These are phyloP conservation scores for Suillus plorans DNA, from an alignment of 768 basidiomycete genomes.

Conservation along the genomic window DNA sequence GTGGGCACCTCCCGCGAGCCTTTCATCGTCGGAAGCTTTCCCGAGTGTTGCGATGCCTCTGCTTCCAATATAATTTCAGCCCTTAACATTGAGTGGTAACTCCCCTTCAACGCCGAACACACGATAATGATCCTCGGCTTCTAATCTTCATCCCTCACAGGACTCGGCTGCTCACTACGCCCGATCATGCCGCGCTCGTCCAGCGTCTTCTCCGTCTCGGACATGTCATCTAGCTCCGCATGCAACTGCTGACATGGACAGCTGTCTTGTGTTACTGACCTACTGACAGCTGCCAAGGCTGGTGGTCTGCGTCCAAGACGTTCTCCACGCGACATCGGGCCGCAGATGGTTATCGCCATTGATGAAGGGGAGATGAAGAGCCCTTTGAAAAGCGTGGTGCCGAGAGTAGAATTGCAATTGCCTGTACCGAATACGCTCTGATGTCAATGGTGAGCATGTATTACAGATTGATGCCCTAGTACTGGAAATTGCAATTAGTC, in stretches of 20 bases:
- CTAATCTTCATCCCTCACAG: conserved; percentile 3
- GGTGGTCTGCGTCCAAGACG: conserved; percentile 80
- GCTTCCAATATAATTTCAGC: conserved; percentile 28
- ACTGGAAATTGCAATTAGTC: neutral
- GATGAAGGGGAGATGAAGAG: conserved; percentile 70
- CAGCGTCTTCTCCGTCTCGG: conserved; percentile 7
- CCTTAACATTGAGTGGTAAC: conserved; percentile 81
- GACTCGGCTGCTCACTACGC: conserved; percentile 12
- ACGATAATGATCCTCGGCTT: conserved; percentile 67
- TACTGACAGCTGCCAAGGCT: conserved; percentile 69
- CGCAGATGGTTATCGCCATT: conserved; percentile 89
- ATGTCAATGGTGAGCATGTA: neutral
- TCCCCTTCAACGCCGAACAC: conserved; percentile 80
- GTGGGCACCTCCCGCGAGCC: conserved; percentile 55
- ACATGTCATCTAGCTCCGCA: conserved; percentile 14
- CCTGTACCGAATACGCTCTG: conserved; percentile 78
- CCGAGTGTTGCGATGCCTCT: conserved; percentile 22
- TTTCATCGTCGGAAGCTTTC: conserved; percentile 57
- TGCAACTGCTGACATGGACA: conserved; percentile 33
- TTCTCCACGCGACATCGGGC: conserved; percentile 63
- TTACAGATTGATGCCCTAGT: neutral
- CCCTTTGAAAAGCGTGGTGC: conserved; percentile 36
- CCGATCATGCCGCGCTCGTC: conserved; percentile 3
- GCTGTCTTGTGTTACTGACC: conserved; percentile 46
- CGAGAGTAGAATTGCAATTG: conserved; percentile 60